phyloP scores from a whole-genome alignment of 331 rosid species.

The Acacia concinna region DNA sequence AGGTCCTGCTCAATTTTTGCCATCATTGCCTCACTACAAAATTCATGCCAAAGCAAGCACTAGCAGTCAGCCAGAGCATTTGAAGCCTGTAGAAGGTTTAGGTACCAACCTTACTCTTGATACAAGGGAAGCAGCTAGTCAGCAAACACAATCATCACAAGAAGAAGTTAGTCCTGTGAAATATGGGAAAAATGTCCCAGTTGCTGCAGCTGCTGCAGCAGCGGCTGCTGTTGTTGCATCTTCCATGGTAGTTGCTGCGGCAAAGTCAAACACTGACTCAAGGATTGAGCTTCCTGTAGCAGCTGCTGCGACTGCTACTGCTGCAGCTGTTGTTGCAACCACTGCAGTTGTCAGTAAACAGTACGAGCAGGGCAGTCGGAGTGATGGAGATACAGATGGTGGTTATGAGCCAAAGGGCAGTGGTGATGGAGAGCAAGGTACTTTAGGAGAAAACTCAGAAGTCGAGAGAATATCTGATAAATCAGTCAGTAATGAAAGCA shows the following conservation, averaged over 20 bases:
- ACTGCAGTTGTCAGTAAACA: constrained; percentile 88
- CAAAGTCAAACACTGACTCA: constrained; percentile 63
- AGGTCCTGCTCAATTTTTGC: constrained; percentile 48
- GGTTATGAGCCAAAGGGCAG: constrained; percentile 57
- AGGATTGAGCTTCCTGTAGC: constrained; percentile 82
- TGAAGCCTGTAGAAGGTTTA: constrained; percentile 60
- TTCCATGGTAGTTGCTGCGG: constrained; percentile 85
- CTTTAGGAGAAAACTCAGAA: constrained; percentile 53
- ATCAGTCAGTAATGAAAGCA: constrained; percentile 70
- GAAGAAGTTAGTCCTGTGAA: constrained; percentile 47
- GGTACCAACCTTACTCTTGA: constrained; percentile 54
- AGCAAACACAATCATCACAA: constrained; percentile 41
- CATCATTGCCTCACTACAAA: constrained; percentile 61
- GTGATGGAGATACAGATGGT: constrained; percentile 62
- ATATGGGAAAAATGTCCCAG: constrained; percentile 73
- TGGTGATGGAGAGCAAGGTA: constrained; percentile 56
- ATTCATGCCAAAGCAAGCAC: constrained; percentile 52
- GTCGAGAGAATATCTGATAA: constrained; percentile 75
- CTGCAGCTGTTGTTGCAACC: constrained; percentile 94
- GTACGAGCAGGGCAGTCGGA: constrained; percentile 66
- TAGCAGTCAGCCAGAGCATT: constrained; percentile 51
- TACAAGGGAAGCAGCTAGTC: constrained; percentile 46
- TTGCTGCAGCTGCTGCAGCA: constrained; percentile 86
- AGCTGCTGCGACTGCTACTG: constrained; percentile 95
- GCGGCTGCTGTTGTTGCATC: constrained; percentile 97